These are phyloP conservation scores for Rhizopogon roseolus DNA, from an alignment of 768 basidiomycete genomes.

Conservation along the genomic window DNA sequence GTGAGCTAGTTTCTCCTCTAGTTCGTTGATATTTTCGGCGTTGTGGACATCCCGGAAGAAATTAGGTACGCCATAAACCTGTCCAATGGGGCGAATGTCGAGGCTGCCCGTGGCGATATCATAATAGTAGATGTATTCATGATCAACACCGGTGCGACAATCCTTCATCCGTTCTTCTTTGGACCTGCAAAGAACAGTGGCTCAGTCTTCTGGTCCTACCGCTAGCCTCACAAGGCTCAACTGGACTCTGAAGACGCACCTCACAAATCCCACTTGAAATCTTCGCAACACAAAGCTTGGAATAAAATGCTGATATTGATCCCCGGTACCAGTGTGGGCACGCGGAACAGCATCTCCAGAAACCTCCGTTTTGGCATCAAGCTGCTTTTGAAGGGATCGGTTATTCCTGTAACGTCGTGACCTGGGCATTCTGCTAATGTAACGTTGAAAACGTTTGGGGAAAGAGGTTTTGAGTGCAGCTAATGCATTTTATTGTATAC, in stretches of 20 bases:
- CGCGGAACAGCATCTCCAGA: not conserved
- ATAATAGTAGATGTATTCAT: slow-evolving; percentile 7
- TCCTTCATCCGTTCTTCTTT: slow-evolving; percentile 4
- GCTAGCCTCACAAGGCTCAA: not conserved
- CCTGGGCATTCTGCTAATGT: too few relatives aligned
- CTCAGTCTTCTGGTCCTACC: not conserved
- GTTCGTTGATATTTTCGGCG: slow-evolving; percentile 16
- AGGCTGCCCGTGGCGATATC: slow-evolving; percentile 6
- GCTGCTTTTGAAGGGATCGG: too few relatives aligned
- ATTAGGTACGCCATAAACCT: slow-evolving; percentile 12
- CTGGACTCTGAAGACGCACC: not conserved
- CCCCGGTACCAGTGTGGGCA: too few relatives aligned
- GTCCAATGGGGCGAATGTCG: slow-evolving; percentile 5
- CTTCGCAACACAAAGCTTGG: slow-evolving; percentile 7
- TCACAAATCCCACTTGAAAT: slow-evolving; percentile 1
- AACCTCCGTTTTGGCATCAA: too few relatives aligned
- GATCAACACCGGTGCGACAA: slow-evolving; percentile 4
- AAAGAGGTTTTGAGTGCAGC: too few relatives aligned
- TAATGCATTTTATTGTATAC: too few relatives aligned
- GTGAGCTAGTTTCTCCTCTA: slow-evolving; percentile 22
- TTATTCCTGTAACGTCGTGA: too few relatives aligned
- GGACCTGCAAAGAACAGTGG: not conserved
- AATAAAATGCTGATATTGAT: slow-evolving; percentile 9
- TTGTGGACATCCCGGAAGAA: slow-evolving; percentile 22
- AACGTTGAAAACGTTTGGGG: too few relatives aligned